Evolutionary conservation across 2,329 filamentous ascomycete species (phyloP), one percentile per base, ranked within the genome.

Genomic region (Trichoderma sp.): DNA sequence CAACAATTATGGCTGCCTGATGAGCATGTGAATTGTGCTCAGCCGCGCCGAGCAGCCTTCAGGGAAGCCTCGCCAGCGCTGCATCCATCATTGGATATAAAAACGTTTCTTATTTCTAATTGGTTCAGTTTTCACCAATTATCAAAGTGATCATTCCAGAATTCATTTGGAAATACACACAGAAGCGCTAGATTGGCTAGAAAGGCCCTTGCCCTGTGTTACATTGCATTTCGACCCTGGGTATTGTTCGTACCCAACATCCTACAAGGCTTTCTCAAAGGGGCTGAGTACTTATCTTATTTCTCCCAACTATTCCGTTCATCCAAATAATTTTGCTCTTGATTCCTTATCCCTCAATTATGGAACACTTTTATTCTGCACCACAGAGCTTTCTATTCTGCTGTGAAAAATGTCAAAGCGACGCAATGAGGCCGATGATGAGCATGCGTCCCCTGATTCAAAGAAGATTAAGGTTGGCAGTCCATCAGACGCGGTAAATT

Each of bases 401-500:
- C 6, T 24, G 47, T 6, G 11, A 53, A 24, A n/a, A 7, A 47
- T 36, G 24, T 2, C 24, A n/a, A 64, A 64, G 18, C 28, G 56
- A 32, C 18, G 2, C 4, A 32, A n/a, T 18, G 18, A 60, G 28
- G 18, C 7, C 9, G 18, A 30, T 2, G 15, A n/a, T 6, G 28
- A 60, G 8, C 56, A 8, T 21, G 28, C 1, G 0, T 34, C 9
- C 0, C 18, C 8, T 3, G 28, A 60, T 3, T 18, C 15, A 60
- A 60, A 60, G 32, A 32, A 34, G 28, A 12, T 3, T 8, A 60
- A 4, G 2, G 2, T 30, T 1, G 18, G 3, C 8, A 24, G 11
- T 1, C 3, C 21, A 24, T 53, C 47, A 1, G 18, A 32, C 3
- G 4, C 4, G 0, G 9, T 7, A 2, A 11, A n/a, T 2, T 12